Evolutionary conservation across 225 moss, liverwort and hornwort species (phyloP).

Genomic region (Marchantia polymorpha): DNA sequence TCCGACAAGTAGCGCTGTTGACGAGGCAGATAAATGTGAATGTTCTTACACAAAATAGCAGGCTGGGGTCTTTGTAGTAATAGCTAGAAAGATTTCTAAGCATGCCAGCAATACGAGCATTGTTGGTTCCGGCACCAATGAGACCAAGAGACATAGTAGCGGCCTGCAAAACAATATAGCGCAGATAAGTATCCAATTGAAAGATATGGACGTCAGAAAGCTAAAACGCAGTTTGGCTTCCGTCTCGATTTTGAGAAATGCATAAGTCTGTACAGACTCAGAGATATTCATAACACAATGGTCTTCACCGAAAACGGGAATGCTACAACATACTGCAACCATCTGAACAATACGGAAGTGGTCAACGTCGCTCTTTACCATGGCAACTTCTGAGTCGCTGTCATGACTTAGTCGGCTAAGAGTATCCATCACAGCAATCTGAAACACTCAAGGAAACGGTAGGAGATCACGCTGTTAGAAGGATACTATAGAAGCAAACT

Average conservation of each 20-base stretch:
- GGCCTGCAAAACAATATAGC: conserved; percentile 49
- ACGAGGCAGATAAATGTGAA: not conserved
- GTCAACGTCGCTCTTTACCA: conserved; percentile 46
- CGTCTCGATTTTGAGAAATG: not conserved
- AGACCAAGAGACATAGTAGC: conserved; percentile 92
- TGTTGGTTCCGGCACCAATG: conserved; percentile 98
- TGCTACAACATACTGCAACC: not conserved
- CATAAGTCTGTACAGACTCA: not conserved
- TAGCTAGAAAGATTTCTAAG: conserved; percentile 98
- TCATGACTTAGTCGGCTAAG: conserved; percentile 97
- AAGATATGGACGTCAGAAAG: not conserved
- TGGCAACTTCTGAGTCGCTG: conserved; percentile 94
- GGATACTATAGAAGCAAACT: not conserved
- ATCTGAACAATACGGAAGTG: not conserved
- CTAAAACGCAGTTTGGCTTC: not conserved
- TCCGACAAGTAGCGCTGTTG: not conserved
- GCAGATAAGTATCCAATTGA: not conserved
- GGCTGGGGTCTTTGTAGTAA: conserved; percentile 96
- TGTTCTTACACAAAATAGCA: conserved; percentile 82
- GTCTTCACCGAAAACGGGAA: not conserved
- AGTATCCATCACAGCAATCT: conserved; percentile 99
- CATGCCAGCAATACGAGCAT: conserved; percentile 99
- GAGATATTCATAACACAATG: not conserved
- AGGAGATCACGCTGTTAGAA: not conserved
- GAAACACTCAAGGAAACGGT: conserved; percentile 29